Conservation (phyloP, 495 filamentous ascomycete genomes). For the Podospora anserina region DNA sequence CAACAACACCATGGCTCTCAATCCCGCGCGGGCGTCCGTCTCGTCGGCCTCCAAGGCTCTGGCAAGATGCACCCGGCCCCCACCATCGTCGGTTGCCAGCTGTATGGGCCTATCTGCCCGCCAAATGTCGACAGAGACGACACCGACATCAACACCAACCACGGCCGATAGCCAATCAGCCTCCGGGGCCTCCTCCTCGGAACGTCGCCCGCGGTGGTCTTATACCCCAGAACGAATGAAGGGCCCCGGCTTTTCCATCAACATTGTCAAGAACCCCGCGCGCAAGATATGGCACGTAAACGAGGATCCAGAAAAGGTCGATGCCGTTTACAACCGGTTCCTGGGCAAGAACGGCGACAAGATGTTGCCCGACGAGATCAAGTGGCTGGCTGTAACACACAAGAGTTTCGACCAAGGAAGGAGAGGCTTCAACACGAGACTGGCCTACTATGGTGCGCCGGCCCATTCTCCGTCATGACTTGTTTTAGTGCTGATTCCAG, state of each 20-base stretch:
- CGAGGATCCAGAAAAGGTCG: conserved; percentile 64
- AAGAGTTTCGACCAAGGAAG: conserved; percentile 97
- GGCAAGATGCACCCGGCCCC: conserved; percentile 18
- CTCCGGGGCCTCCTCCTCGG: background rate
- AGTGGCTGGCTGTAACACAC: conserved; percentile 96
- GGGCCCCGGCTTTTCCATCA: conserved; percentile 61
- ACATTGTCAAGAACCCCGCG: conserved; percentile 46
- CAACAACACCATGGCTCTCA: conserved; percentile 29
- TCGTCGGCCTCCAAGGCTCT: conserved; percentile 18
- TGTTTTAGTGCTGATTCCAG: conserved; percentile 13
- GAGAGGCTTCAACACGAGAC: conserved; percentile 88
- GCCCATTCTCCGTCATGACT: background rate
- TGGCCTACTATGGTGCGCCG: conserved; percentile 82
- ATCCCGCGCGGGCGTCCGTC: conserved; percentile 28
- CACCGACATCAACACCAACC: background rate
- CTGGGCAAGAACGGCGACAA: conserved; percentile 66
- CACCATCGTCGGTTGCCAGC: conserved; percentile 18
- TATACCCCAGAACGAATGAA: conserved; percentile 75
- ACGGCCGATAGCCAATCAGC: background rate
- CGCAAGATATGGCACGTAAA: conserved; percentile 64
- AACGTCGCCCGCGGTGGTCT: conserved; percentile 66
- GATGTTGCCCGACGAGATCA: conserved; percentile 81
- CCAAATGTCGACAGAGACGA: conserved; percentile 6
- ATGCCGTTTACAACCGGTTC: conserved; percentile 68
- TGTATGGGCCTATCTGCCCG: conserved; percentile 10